Evolutionary conservation across 1,284 basidiomycete species (phyloP).

Genomic region (Bothia castanella): DNA sequence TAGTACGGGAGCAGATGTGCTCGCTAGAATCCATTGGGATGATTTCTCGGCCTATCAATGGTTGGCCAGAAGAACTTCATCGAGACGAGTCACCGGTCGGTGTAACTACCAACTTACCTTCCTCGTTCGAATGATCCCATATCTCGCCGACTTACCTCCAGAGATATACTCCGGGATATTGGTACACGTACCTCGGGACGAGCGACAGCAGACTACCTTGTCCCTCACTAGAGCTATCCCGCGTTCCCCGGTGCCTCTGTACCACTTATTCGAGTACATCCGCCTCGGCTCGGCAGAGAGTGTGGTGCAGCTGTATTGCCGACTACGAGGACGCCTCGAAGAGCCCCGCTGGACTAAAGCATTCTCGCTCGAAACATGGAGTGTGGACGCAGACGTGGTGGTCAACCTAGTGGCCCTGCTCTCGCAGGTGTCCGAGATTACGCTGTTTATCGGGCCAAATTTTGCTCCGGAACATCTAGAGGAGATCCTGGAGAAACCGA

Average conservation of each 20-base stretch:
- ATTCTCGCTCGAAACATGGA: constrained; percentile 54
- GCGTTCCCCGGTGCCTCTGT: constrained; percentile 46
- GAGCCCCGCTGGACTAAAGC: constrained; percentile 41
- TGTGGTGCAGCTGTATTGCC: constrained; percentile 44
- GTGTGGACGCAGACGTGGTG: constrained; percentile 58
- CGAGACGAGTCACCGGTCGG: not conserved
- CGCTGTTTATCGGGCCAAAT: constrained; percentile 51
- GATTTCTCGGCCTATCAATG: not conserved
- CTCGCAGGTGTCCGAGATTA: constrained; percentile 44
- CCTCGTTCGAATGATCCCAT: constrained; percentile 12
- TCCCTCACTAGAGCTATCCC: constrained; percentile 56
- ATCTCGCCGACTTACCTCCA: constrained; percentile 42
- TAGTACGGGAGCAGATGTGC: not conserved
- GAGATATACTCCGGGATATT: constrained; percentile 60
- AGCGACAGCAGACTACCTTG: constrained; percentile 44
- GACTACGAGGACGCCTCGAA: constrained; percentile 39
- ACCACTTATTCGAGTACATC: constrained; percentile 50
- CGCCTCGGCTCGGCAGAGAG: constrained; percentile 43
- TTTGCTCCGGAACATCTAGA: constrained; percentile 66
- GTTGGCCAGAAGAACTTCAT: too few species aligned
- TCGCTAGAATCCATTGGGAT: too few species aligned
- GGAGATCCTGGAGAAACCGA: constrained; percentile 47
- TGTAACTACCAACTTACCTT: not conserved
- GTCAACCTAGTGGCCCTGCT: constrained; percentile 54
- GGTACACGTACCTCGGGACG: constrained; percentile 38